These are phyloP conservation scores for Durotheca rogersii DNA, from an alignment of 495 filamentous ascomycete genomes.

Conservation along the genomic window DNA sequence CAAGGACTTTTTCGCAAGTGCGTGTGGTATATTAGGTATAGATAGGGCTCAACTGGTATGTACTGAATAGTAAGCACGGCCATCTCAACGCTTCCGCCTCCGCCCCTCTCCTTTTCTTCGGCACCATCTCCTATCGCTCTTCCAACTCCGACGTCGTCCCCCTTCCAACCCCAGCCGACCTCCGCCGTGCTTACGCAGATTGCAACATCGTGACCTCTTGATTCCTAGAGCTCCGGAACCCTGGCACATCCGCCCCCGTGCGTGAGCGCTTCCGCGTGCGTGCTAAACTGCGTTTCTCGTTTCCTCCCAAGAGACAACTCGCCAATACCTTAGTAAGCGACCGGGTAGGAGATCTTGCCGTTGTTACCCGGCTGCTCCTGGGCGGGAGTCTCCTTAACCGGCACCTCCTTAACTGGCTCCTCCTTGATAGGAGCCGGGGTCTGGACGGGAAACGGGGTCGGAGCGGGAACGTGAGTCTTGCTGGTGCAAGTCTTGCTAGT, in stretches of 20 bases:
- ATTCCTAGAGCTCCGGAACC: no score
- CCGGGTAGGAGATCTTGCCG: not conserved
- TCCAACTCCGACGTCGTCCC: no score
- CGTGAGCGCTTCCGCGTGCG: no score
- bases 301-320: not conserved
- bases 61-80: not conserved
- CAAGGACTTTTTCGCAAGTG: not conserved
- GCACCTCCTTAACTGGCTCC: no score
- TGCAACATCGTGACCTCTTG: not conserved
- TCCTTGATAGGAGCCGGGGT: no score
- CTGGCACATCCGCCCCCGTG: no score
- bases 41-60: not conserved
- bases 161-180: not conserved
- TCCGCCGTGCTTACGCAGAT: not conserved
- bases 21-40: not conserved
- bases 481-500: not conserved
- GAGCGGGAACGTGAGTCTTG: not conserved
- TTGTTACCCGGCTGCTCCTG: no score
- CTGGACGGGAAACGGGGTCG: not conserved
- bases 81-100: not conserved
- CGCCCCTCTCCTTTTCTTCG: not conserved
- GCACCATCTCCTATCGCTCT: no score
- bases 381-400: no score
- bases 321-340: not conserved
- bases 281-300: not conserved